A percentile compares a stretch with the other conserved stretches of the same genome.
Conservation (phyloP, 129 eudicot species). For the Lonicera japonica region DNA sequence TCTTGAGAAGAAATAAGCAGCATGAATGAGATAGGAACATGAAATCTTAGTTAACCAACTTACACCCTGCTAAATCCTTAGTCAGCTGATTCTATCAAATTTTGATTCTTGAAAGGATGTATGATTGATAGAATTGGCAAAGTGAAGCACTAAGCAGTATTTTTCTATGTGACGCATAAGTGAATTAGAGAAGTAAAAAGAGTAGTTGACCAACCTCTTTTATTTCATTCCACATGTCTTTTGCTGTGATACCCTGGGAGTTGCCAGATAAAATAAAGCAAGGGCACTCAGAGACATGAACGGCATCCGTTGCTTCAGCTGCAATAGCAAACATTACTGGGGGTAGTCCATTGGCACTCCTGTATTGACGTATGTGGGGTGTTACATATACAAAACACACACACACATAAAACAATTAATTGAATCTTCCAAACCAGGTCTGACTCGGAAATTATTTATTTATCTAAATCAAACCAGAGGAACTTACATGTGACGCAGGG, state of each 20-base stretch:
- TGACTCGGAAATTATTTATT: not conserved
- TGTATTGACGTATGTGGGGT: constrained; percentile 25
- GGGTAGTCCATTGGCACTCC: constrained; percentile 66
- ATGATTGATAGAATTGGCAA: too few relatives aligned
- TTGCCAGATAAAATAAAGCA: constrained; percentile 76
- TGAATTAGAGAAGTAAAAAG: constrained; percentile 1
- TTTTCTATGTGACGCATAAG: constrained; percentile 2
- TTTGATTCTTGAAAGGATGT: not conserved
- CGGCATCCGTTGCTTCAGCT: constrained; percentile 69
- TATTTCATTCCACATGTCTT: constrained; percentile 81
- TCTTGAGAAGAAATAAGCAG: too few relatives aligned
- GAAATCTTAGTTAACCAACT: too few relatives aligned
- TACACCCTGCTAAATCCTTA: too few relatives aligned
- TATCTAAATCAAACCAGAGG: not conserved
- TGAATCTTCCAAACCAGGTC: not conserved
- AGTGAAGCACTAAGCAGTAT: too few relatives aligned
- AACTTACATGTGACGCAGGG: constrained; percentile 78
- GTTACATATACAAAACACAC: constrained; percentile 5
- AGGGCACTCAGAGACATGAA: constrained; percentile 81
- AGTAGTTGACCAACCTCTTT: constrained; percentile 58
- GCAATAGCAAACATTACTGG: constrained; percentile 85
- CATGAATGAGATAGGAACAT: too few relatives aligned
- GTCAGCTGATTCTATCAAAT: too few relatives aligned
- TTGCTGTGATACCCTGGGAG: constrained; percentile 69
- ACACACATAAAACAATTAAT: not conserved